These are phyloP conservation scores for Zasmidium cellare DNA, from an alignment of 2,329 filamentous ascomycete genomes.

Conservation along the genomic window DNA sequence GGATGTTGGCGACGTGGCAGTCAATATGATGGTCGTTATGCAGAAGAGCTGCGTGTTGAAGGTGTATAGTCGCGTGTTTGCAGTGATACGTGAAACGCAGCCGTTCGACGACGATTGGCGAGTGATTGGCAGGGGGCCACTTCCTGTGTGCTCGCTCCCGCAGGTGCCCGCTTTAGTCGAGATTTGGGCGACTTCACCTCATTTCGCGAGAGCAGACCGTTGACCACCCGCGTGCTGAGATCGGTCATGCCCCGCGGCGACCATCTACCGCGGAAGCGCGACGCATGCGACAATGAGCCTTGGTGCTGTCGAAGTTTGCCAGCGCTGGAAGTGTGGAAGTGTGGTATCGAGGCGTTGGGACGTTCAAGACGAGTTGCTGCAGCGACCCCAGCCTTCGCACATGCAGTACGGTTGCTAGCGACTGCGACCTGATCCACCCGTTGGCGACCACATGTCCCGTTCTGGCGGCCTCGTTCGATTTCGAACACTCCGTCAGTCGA, in stretches of 20 bases:
- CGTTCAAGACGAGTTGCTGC: neutral
- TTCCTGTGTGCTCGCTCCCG: neutral
- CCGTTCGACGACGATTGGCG: neutral
- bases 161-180: neutral
- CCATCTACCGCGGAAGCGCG: neutral
- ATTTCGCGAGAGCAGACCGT: neutral
- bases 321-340: too few relatives aligned
- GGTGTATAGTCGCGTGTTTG: neutral
- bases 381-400: constrained; percentile 2
- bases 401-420: constrained; percentile 1
- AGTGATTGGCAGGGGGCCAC: neutral
- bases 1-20: neutral
- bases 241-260: neutral
- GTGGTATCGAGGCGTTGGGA: neutral
- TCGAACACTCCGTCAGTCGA: neutral
- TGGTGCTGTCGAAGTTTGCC: neutral
- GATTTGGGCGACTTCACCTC: neutral
- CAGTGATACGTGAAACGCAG: neutral
- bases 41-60: neutral
- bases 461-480: neutral
- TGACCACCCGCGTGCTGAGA: too few relatives aligned
- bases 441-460: neutral
- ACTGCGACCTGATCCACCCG: neutral
- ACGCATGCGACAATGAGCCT: neutral
- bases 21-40: neutral